Percentiles rank a stretch among this genome's conserved stretches.
These are phyloP conservation scores for Sphagnum magellanicum DNA, from an alignment of 228 moss, liverwort and hornwort species.

Conservation along the genomic window DNA sequence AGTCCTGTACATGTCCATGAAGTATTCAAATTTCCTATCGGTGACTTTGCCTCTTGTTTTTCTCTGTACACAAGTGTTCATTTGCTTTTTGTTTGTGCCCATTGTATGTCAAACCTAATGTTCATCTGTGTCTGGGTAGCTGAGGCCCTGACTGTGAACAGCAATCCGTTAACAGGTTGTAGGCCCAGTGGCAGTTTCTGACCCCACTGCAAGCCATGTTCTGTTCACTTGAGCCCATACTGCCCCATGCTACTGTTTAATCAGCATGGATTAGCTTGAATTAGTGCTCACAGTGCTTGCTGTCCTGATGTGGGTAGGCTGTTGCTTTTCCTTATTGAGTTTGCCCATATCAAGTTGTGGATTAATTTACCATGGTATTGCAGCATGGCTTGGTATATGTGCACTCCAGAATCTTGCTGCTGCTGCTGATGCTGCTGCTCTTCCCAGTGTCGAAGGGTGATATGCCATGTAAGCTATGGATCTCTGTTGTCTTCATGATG, in stretches of 20 bases:
- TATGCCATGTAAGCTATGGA: not conserved
- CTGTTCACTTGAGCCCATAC: too few species aligned
- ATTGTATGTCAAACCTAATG: too few species aligned
- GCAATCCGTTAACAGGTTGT: too few species aligned
- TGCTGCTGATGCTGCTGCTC: constrained; percentile 60
- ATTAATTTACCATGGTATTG: constrained; percentile 25
- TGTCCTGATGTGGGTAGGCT: not conserved
- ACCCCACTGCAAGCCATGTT: not conserved
- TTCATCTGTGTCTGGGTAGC: too few species aligned
- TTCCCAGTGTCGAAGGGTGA: constrained; percentile 28
- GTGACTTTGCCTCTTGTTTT: too few species aligned
- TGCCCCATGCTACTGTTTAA: too few species aligned
- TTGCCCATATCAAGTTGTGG: constrained; percentile 5
- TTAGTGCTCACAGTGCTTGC: not conserved
- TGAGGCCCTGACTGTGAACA: too few species aligned
- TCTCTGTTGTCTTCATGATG: constrained; percentile 1
- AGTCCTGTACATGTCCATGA: too few species aligned
- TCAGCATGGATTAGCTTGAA: too few species aligned
- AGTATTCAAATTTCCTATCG: too few species aligned
- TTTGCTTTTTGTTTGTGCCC: too few species aligned
- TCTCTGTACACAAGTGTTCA: too few species aligned
- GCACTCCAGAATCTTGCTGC: constrained; percentile 80
- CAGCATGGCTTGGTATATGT: constrained; percentile 49
- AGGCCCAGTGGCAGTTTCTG: not conserved
- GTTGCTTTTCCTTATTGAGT: not conserved